phyloP scores from a whole-genome alignment of 768 basidiomycete genomes.

The Galerina sulciceps region DNA sequence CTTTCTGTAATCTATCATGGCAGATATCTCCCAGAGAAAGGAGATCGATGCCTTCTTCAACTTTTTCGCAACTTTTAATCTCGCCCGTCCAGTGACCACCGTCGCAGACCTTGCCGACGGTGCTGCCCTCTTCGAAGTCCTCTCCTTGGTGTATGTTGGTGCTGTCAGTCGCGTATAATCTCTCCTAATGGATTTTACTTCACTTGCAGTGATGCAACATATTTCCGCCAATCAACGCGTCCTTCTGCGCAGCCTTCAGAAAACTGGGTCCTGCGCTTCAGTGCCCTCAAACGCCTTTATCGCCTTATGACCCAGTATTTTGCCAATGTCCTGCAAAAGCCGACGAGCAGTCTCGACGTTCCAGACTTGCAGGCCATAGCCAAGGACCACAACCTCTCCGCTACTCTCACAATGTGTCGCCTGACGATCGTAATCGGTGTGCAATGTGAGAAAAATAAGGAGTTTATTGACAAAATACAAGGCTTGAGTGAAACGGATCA shows the following conservation, averaged over 20 bases:
- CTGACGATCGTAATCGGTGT: constrained; percentile 86
- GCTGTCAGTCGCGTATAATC: constrained; percentile 6
- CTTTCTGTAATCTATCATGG: constrained; percentile 27
- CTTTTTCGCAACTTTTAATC: constrained; percentile 77
- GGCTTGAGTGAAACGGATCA: constrained; percentile 81
- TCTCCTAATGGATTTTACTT: background rate
- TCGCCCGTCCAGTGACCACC: constrained; percentile 63
- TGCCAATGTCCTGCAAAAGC: constrained; percentile 81
- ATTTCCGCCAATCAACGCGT: constrained; percentile 70
- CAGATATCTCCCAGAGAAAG: constrained; percentile 46
- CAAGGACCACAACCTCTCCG: constrained; percentile 68
- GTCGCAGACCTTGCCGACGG: constrained; percentile 82
- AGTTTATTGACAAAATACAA: constrained; percentile 90
- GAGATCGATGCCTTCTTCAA: constrained; percentile 83
- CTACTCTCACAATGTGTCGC: constrained; percentile 77
- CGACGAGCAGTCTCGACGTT: constrained; percentile 77
- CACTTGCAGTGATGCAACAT: constrained; percentile 68
- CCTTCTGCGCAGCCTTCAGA: constrained; percentile 68
- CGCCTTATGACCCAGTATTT: constrained; percentile 90
- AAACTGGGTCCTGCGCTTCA: constrained; percentile 91
- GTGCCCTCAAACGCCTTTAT: constrained; percentile 81
- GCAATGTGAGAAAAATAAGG: constrained; percentile 87
- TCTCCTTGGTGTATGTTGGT: constrained; percentile 69
- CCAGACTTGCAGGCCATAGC: constrained; percentile 89
- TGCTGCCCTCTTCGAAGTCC: constrained; percentile 72